Conservation (phyloP, 176 grass and related monocot genomes). For the Guadua angustifolia region DNA sequence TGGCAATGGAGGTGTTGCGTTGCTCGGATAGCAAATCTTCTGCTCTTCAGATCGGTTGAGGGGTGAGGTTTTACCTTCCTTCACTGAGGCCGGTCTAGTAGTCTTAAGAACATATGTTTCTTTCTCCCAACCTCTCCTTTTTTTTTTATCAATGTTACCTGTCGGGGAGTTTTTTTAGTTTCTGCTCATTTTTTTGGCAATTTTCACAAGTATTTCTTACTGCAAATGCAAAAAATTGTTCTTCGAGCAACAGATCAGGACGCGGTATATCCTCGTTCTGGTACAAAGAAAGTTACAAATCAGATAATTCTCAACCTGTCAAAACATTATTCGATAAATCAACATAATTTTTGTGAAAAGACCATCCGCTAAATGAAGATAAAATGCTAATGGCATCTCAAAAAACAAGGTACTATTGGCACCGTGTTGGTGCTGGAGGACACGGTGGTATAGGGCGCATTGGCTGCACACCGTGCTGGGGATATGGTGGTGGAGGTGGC, state of each 20-base stretch:
- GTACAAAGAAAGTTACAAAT: too few relatives aligned
- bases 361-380: not conserved
- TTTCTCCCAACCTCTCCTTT: fast-evolving
- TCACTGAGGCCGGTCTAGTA: constrained; percentile 70
- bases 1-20: constrained; percentile 89
- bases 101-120: constrained; percentile 52
- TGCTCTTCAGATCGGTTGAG: constrained; percentile 84
- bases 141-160: not conserved
- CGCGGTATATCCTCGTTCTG: too few relatives aligned
- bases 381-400: too few relatives aligned
- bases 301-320: too few relatives aligned
- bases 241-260: too few relatives aligned
- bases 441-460: not conserved
- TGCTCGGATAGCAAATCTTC: constrained; percentile 69
- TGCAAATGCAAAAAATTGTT: too few relatives aligned
- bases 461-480: not conserved
- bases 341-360: not conserved
- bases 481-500: not conserved
- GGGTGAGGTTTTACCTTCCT: constrained; percentile 9
- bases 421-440: not conserved
- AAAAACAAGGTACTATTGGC: not conserved
- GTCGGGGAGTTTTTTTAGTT: too few relatives aligned
- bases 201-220: too few relatives aligned
- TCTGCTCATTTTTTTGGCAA: not conserved
- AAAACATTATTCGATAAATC: too few relatives aligned